phyloP scores from a whole-genome alignment of 106 monocot species.

The Dendrobium huoshanense region DNA sequence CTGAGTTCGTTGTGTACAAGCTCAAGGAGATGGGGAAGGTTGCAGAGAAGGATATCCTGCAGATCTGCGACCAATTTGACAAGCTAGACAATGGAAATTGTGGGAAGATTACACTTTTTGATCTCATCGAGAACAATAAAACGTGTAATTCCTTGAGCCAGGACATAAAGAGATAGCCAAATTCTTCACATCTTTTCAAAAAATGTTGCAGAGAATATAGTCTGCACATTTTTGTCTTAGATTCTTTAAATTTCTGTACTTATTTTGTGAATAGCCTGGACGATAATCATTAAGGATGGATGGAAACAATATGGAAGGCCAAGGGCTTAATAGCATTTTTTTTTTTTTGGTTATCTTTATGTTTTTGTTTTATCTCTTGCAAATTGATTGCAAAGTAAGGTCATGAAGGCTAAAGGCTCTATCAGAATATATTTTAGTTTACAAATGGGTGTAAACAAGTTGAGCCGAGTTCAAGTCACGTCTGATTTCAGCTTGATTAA shows the following conservation, averaged over 20 bases:
- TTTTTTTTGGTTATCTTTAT: not conserved
- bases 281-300: not conserved
- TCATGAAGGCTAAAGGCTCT: not conserved
- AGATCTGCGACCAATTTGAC: slow-evolving; percentile 66
- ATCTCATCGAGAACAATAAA: slow-evolving; percentile 35
- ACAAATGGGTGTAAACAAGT: too few species aligned
- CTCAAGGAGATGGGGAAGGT: slow-evolving; percentile 95
- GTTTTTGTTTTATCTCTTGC: not conserved
- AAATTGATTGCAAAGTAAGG: not conserved
- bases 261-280: not conserved
- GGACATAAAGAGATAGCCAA: not conserved
- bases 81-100: slow-evolving; percentile 60
- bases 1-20: slow-evolving; percentile 91
- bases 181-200: not conserved
- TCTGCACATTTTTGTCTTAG: not conserved
- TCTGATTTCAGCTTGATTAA: too few species aligned
- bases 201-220: not conserved
- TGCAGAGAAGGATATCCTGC: slow-evolving; percentile 68
- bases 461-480: too few species aligned
- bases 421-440: too few species aligned
- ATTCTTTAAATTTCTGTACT: not conserved
- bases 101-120: slow-evolving; percentile 76
- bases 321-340: not conserved
- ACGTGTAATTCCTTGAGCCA: not conserved
- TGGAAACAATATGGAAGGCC: not conserved